A percentile compares a stretch with the other conserved stretches of the same genome.
Evolutionary conservation across 1,284 basidiomycete genomes (phyloP).

Genomic region (Irpex sp.): DNA sequence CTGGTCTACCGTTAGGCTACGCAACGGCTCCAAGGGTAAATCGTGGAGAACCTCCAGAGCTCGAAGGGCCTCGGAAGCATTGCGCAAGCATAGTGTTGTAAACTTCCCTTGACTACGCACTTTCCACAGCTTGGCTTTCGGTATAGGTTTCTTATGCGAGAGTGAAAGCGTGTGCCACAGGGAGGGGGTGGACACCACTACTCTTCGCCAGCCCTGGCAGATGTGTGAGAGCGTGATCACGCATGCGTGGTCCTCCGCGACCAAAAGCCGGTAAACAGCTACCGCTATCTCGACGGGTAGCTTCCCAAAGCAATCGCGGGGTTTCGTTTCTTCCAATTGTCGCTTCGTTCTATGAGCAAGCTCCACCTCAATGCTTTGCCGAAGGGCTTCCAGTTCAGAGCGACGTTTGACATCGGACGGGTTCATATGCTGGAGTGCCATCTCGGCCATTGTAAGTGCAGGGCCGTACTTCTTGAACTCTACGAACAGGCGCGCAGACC

Average conservation of each 20-base stretch:
- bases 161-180: constrained; percentile 61
- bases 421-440: constrained; percentile 32
- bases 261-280: constrained; percentile 45
- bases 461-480: constrained; percentile 29
- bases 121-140: constrained; percentile 55
- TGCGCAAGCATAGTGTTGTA: constrained; percentile 36
- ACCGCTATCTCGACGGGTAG: constrained; percentile 64
- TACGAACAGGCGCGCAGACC: constrained; percentile 36
- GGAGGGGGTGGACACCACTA: constrained; percentile 44
- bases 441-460: constrained; percentile 32
- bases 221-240: constrained; percentile 49
- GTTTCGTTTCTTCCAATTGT: constrained; percentile 18
- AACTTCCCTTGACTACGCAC: constrained; percentile 50
- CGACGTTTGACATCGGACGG: constrained; percentile 24
- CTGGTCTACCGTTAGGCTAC: constrained; percentile 13
- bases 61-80: constrained; percentile 9
- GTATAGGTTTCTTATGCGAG: constrained; percentile 38
- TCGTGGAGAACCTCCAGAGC: constrained; percentile 24
- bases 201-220: constrained; percentile 55
- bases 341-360: constrained; percentile 12
- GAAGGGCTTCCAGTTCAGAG: constrained; percentile 27
- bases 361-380: constrained; percentile 17
- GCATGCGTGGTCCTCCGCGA: constrained; percentile 40
- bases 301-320: constrained; percentile 38
- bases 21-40: constrained; percentile 23